Percentiles rank a stretch among this genome's conserved stretches.
These are phyloP conservation scores for Monilinia aucupariae DNA, from an alignment of 2,329 filamentous ascomycete genomes.

Conservation along the genomic window DNA sequence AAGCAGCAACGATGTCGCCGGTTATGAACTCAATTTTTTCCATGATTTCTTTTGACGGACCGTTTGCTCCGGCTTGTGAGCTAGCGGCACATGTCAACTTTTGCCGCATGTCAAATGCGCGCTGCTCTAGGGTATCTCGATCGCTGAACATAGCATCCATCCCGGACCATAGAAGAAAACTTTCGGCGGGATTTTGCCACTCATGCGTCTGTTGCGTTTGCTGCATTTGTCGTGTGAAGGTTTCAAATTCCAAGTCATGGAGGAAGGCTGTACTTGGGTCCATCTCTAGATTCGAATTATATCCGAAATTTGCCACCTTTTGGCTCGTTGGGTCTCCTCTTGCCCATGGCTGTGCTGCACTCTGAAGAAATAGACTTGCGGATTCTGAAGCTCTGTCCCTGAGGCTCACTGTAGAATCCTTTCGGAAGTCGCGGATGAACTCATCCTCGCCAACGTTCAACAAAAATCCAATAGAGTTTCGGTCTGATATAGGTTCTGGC, in stretches of 20 bases:
- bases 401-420: slow-evolving; percentile 28
- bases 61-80: slow-evolving; percentile 23
- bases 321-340: neutral
- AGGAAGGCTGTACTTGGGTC: slow-evolving; percentile 25
- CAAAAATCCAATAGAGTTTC: slow-evolving; percentile 35
- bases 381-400: slow-evolving; percentile 13
- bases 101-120: slow-evolving; percentile 30
- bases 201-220: too few relatives aligned
- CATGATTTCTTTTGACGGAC: slow-evolving; percentile 26
- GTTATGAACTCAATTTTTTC: slow-evolving; percentile 31
- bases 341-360: slow-evolving; percentile 18
- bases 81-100: slow-evolving; percentile 30
- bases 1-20: slow-evolving; percentile 26
- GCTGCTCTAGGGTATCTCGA: slow-evolving; percentile 26
- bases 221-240: slow-evolving; percentile 28
- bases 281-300: slow-evolving; percentile 21
- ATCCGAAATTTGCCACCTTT: slow-evolving; percentile 6
- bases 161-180: slow-evolving; percentile 25
- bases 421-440: slow-evolving; percentile 32
- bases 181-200: slow-evolving; percentile 28
- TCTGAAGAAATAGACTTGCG: slow-evolving; percentile 16
- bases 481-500: slow-evolving; percentile 30
- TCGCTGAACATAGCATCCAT: slow-evolving; percentile 22
- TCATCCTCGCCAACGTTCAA: slow-evolving; percentile 33
- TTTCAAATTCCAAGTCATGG: slow-evolving; percentile 29